phyloP scores from a whole-genome alignment of 768 basidiomycete species.

The Amanita exitialis region DNA sequence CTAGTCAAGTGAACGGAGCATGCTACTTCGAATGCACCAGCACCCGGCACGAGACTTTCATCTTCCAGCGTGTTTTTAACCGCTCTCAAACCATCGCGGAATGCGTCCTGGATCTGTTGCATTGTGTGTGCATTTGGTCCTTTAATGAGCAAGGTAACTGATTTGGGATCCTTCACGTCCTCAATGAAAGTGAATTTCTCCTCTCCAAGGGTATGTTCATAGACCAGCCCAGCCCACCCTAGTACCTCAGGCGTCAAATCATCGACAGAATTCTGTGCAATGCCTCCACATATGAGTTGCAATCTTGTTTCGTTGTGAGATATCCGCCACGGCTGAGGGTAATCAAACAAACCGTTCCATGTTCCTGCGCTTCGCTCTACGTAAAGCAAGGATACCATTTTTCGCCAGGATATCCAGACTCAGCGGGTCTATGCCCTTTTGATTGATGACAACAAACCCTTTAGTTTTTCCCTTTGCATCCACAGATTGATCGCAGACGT shows the following conservation, averaged over 20 bases:
- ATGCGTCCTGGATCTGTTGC: constrained; percentile 94
- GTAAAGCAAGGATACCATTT: constrained; percentile 89
- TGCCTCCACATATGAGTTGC: constrained; percentile 90
- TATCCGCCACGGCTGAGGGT: constrained; percentile 3
- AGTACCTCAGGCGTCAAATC: constrained; percentile 86
- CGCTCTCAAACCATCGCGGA: constrained; percentile 90
- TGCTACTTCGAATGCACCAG: constrained; percentile 94
- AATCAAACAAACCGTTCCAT: constrained; percentile 76
- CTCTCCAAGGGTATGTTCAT: constrained; percentile 98
- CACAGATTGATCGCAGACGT: constrained; percentile 90
- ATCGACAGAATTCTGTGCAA: constrained; percentile 96
- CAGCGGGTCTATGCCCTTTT: constrained; percentile 98
- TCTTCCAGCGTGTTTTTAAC: constrained; percentile 98
- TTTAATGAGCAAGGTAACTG: constrained; percentile 94
- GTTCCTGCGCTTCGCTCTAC: constrained; percentile 94
- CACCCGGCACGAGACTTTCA: constrained; percentile 82
- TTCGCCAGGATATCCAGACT: constrained; percentile 93
- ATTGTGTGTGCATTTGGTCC: constrained; percentile 96
- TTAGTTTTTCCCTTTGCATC: constrained; percentile 74
- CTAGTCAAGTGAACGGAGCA: constrained; percentile 80
- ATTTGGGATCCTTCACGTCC: constrained; percentile 91
- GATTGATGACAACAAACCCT: constrained; percentile 92
- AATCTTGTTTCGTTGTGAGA: constrained; percentile 35
- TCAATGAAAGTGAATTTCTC: constrained; percentile 98
- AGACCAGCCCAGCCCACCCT: constrained; percentile 96